Conservation (phyloP, 306 rosid genomes). For the Albizia julibrissin region DNA sequence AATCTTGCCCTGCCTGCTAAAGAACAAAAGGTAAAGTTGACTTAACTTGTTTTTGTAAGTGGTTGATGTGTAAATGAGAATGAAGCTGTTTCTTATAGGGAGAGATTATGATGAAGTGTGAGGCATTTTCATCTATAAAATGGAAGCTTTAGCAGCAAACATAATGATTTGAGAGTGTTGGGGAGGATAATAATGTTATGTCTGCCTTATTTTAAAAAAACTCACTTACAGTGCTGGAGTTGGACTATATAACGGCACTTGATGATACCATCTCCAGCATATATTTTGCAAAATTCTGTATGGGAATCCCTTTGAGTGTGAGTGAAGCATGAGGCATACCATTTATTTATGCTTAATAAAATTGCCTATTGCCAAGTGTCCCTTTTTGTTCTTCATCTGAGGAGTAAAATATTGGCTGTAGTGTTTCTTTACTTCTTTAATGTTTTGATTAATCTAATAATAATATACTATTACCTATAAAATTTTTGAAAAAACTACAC, state of each 20-base stretch:
- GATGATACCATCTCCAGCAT: not conserved
- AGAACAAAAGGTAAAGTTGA: slow-evolving; percentile 8
- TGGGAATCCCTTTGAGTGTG: slow-evolving; percentile 22
- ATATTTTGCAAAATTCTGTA: slow-evolving; percentile 17
- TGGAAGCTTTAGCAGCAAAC: slow-evolving; percentile 41
- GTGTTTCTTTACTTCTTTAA: not conserved
- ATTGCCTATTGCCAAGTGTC: not conserved
- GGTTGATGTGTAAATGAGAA: slow-evolving; percentile 27
- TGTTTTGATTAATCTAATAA: not conserved
- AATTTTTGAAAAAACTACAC: not conserved
- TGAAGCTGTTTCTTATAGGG: slow-evolving; percentile 35
- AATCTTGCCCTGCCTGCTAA: not conserved
- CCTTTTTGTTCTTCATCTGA: not conserved
- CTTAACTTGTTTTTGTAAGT: slow-evolving; percentile 1
- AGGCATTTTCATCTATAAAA: slow-evolving; percentile 33
- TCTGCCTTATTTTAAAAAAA: slow-evolving; percentile 16
- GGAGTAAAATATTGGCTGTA: not conserved
- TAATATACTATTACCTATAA: not conserved
- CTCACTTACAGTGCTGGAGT: not conserved
- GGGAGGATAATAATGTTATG: slow-evolving; percentile 21
- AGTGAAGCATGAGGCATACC: not conserved
- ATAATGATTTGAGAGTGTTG: slow-evolving; percentile 53
- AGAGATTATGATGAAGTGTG: slow-evolving; percentile 27
- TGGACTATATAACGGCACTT: slow-evolving; percentile 29
- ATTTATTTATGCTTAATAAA: not conserved